Base-by-base conservation (phyloP, 106 monocot species). In the Dendrobium nobile region DNA sequence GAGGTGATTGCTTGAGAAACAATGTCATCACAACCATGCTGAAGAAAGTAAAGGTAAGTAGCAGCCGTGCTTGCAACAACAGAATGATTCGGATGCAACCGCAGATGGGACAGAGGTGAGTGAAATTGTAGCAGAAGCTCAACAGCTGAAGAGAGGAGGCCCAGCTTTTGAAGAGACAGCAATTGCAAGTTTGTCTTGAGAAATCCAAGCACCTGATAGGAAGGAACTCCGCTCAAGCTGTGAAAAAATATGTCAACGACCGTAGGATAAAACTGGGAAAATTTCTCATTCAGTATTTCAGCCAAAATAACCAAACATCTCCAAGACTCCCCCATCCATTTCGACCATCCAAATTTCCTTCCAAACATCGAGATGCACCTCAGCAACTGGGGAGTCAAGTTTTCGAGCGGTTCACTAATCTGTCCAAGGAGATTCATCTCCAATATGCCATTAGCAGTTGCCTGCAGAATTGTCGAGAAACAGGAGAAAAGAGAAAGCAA, bases 401-500 rank as follows among this genome's bases (percentile, higher is more conserved):
- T 85, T 79, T 90, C 82, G 18, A 99, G 76, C 7, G 91, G 85
- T 16, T 84, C 85, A 9, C 55, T 77, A n/a, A 95, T 81, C 58
- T 88, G 85, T 61, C 88, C 82, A 47, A 84, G 68, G 20, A 87
- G 76, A 77, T 93, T 85, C 67, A 79, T 81, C 81, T 94, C 92
- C 44, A 85, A 77, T 48, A 87, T 58, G 44, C 85, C 92, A 58
- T 88, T 89, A 41, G 88, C 79, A 72, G 88, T 88, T 9, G 88
- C 91, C 86, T 91, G 90, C n/a, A 95, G 76, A 78, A 99, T 89
- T 2, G 93, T 81, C 1, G 88, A 93, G 78, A 99, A 95, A 78
- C 95, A 99, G 61, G 91, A 93, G 83, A 99, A 90, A 24, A 99
- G 89, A 24, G 93, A 87, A 79, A 91, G 77, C 85, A 91, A 81